Conservation (phyloP, 2,329 filamentous ascomycete genomes). For the Calonectria hawksworthii region DNA sequence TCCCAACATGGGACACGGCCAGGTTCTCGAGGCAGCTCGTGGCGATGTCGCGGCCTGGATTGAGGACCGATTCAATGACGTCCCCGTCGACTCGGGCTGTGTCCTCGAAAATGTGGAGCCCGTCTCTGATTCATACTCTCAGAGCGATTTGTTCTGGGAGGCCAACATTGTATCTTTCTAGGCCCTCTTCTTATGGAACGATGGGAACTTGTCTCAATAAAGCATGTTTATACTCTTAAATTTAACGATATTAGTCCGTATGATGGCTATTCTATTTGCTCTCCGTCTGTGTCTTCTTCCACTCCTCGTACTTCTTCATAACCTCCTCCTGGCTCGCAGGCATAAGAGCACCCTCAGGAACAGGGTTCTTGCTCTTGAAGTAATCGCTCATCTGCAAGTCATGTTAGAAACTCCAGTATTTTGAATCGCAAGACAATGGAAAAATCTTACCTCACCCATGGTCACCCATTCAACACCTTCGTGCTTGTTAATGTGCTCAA, state of each 20-base stretch:
- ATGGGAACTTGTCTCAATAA: no score
- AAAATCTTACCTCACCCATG: conserved; percentile 67
- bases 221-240: neutral
- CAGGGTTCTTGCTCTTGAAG: conserved; percentile 75
- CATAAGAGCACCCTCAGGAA: conserved; percentile 71
- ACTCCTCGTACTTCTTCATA: conserved; percentile 35
- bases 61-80: neutral
- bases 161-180: neutral
- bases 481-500: conserved; percentile 76
- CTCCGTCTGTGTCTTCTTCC: conserved; percentile 30
- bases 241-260: neutral
- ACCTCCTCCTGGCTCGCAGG: conserved; percentile 58
- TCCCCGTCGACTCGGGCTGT: neutral
- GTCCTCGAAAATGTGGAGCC: neutral
- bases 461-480: conserved; percentile 76
- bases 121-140: neutral
- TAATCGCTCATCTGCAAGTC: conserved; percentile 70
- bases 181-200: no score
- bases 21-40: neutral
- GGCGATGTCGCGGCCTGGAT: neutral
- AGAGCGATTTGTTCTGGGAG: conserved; percentile 3
- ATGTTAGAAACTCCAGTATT: neutral
- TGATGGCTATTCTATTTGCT: neutral
- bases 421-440: no score
- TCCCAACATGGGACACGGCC: neutral